Evolutionary conservation across 495 filamentous ascomycete genomes (phyloP), one percentile per base, ranked within the genome.

Genomic region (Daldinia caldariorum): DNA sequence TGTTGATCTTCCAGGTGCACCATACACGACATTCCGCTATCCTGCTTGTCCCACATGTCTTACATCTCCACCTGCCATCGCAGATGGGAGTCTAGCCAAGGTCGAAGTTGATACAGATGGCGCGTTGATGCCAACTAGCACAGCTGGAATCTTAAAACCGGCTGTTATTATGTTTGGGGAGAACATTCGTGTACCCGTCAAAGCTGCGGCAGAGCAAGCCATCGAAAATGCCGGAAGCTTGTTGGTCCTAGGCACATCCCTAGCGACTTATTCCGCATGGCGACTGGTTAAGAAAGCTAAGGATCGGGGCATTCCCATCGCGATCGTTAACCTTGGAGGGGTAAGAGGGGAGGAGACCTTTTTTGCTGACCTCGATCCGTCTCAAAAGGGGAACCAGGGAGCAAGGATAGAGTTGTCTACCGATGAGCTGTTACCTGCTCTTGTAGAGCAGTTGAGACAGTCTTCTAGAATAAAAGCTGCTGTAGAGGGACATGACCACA

Each of bases 141-240:
- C 81, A 13, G 91, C 88, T 2, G 94, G 93, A 0, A 87, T 99
- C 14, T 73, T 99, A 45, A 98, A 99, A 76, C 95, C 95, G 4
- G 89, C 89, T 1, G 94, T 99, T 0, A 88, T 91, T 57, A 97
- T 99, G 92, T 99, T 99, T 77, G 95, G 95, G 3, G 95, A 99
- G 79, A 92, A 88, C 58, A 95, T 97, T 34, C 80, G 85, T 3
- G 74, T 76, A 2, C 60, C 74, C 4, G 89, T 93, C 13, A 97
- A 94, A 75, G 67, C 74, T 1, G 89, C 87, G n/a, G 94, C 94
- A 1, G 93, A 97, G 73, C 82, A 87, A 16, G 90, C 89, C 7
- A 87, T 99, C 41, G 90, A 97, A 69, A 84, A 85, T 56, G 89
- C 94, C 8, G 87, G 86, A 14, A 83, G 86, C 34, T 77, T 99